phyloP scores from a whole-genome alignment of 768 basidiomycete genomes.

The Lentinula guzmanii region DNA sequence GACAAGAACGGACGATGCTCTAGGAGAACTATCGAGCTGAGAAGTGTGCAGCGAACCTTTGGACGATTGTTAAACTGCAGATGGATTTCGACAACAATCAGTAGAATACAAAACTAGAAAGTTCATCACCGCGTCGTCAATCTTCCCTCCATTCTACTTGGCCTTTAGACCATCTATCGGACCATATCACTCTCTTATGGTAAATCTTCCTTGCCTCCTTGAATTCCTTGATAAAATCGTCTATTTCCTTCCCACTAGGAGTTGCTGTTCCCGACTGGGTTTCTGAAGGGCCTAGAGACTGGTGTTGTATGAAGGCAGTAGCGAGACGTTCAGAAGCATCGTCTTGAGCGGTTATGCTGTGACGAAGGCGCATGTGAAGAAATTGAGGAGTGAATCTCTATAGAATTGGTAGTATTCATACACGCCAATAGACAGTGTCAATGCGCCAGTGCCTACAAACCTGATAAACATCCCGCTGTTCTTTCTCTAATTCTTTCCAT shows the following conservation, averaged over 20 bases:
- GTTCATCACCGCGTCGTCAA: constrained; percentile 16
- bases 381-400: constrained; percentile 81
- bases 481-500: constrained; percentile 84
- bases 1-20: too few relatives aligned
- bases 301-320: constrained; percentile 71
- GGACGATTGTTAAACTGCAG: neutral
- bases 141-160: constrained; percentile 84
- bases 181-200: constrained; percentile 90
- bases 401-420: constrained; percentile 23
- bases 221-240: constrained; percentile 85
- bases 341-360: constrained; percentile 87
- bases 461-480: constrained; percentile 87
- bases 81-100: neutral
- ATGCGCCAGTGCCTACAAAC: constrained; percentile 28
- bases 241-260: constrained; percentile 53
- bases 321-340: constrained; percentile 83
- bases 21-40: too few relatives aligned
- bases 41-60: too few relatives aligned
- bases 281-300: constrained; percentile 16
- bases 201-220: constrained; percentile 84
- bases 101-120: too few relatives aligned
- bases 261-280: constrained; percentile 25
- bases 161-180: constrained; percentile 78
- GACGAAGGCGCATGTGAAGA: constrained; percentile 79
- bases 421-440: neutral